Percentiles rank a stretch among this genome's conserved stretches.
Evolutionary conservation across 2,329 filamentous ascomycete genomes (phyloP).

Genomic region (Penicillium sp.): DNA sequence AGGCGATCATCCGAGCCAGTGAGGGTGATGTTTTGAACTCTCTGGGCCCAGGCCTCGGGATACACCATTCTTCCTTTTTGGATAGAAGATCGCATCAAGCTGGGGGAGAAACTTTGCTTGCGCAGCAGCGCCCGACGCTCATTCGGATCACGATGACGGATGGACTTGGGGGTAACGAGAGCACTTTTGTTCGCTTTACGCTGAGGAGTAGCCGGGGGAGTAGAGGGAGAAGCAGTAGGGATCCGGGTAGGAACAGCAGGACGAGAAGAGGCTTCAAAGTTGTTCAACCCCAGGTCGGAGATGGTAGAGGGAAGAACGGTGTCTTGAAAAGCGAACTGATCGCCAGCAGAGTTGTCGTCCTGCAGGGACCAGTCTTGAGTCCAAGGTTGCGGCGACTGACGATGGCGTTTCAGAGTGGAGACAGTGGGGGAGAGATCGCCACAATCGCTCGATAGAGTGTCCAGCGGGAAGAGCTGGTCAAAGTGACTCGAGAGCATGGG

Average conservation of each 20-base stretch:
- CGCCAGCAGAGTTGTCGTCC: constrained; percentile 53
- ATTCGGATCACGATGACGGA: constrained; percentile 50
- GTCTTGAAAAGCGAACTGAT: constrained; percentile 45
- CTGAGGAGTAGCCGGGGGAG: constrained; percentile 46
- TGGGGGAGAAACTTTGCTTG: constrained; percentile 55
- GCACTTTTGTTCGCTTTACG: constrained; percentile 46
- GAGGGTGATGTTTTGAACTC: constrained; percentile 60
- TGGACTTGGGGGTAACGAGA: constrained; percentile 47
- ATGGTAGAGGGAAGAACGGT: constrained; percentile 46
- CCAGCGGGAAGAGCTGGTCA: constrained; percentile 59
- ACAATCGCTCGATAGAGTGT: constrained; percentile 59
- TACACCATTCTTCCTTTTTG: constrained; percentile 51
- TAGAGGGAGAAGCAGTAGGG: constrained; percentile 41
- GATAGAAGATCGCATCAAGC: constrained; percentile 62
- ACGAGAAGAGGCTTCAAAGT: constrained; percentile 41
- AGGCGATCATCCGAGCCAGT: constrained; percentile 52
- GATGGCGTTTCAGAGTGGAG: constrained; percentile 52
- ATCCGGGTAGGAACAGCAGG: constrained; percentile 29
- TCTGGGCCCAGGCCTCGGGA: constrained; percentile 59
- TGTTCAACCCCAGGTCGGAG: constrained; percentile 39
- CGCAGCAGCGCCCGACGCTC: constrained; percentile 45
- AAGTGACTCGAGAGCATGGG: constrained; percentile 57
- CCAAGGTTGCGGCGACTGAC: constrained; percentile 58
- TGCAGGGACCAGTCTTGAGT: constrained; percentile 59
- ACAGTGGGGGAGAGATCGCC: constrained; percentile 57